Base-by-base conservation (phyloP, 345 rosid species). In the Noccaea bulbosa region DNA sequence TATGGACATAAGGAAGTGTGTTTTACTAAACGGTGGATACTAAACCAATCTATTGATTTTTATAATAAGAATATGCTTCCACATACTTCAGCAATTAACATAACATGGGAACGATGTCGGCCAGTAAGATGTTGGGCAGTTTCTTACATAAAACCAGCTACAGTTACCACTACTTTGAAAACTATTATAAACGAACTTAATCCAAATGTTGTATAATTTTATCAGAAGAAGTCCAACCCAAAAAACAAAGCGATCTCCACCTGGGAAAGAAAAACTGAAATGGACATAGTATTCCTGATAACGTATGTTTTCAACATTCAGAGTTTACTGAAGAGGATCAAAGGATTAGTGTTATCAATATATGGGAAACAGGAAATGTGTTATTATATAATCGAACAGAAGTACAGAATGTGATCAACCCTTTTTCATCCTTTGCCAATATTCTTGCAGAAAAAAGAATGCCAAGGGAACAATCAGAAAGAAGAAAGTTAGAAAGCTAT, bases 151-250 rank as follows among this genome's bases (percentile, higher is more conserved):
- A 35, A 55, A 62, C 20, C 20, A 53, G 64, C 64, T 37, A 63
- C 40, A 54, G 12, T 20, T 35, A 11, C 35, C 76, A 53, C 56
- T 20, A 50, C 53, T 40, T 27, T 16, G 60, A 50, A 59, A 70
- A 70, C 43, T 61, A n/a, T 61, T 51, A 8, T 22, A 33, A 24
- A n/a, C 11, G 8, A 62, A 12, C 43, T 8, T 53, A 44, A 41
- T 46, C 22, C 15, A 32, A 47, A n/a, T n/a, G n/a, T n/a, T n/a
- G n/a, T n/a, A n/a, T n/a, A n/a, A n/a, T n/a, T n/a, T n/a, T n/a
- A n/a, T n/a, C n/a, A n/a, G n/a, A 14, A 41, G 12, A 61, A 44
- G 12, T 61, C 37, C 44, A 70, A 60, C 50, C 30, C 30, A 49
- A 46, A 20, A 46, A 15, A 20, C 0, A 46, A 17, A 17, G 11